phyloP scores from a whole-genome alignment of 139 green algal genomes.

The Micractinium conductrix region DNA sequence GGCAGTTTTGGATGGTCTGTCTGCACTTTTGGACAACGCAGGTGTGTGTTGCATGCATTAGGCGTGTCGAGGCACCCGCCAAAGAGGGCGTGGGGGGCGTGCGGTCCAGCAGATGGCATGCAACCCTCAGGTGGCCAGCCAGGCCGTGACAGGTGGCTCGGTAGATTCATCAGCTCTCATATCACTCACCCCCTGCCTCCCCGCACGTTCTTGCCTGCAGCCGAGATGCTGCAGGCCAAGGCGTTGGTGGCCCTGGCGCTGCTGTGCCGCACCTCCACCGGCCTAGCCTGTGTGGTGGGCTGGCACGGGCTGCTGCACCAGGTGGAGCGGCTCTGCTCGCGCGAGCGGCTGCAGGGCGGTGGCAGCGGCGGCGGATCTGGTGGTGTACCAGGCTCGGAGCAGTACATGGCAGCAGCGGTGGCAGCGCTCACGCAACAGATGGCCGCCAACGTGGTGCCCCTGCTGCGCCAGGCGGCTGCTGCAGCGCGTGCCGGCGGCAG shows the following conservation, averaged over 20 bases:
- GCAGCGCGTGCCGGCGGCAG: neutral
- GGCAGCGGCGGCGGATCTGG: neutral
- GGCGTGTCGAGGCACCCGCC: too few relatives aligned
- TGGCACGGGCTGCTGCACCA: slow-evolving; percentile 18
- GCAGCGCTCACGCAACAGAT: slow-evolving; percentile 1
- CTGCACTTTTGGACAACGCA: slow-evolving; percentile 3
- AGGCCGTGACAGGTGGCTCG: too few relatives aligned
- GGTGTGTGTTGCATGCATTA: too few relatives aligned
- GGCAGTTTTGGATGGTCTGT: slow-evolving; percentile 1
- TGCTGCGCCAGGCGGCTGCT: slow-evolving; percentile 8
- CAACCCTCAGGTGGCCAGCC: too few relatives aligned
- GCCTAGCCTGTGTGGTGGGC: neutral
- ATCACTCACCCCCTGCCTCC: too few relatives aligned
- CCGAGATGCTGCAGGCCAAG: slow-evolving; percentile 73
- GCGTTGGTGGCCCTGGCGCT: slow-evolving; percentile 64
- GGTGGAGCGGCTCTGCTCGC: neutral
- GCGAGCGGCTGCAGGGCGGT: slow-evolving; percentile 8
- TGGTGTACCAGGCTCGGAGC: neutral
- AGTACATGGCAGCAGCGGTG: slow-evolving; percentile 23
- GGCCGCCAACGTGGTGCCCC: slow-evolving; percentile 7
- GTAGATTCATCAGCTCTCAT: too few relatives aligned
- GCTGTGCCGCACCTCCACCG: slow-evolving; percentile 37
- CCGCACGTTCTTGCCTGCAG: too few relatives aligned
- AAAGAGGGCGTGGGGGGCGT: too few relatives aligned
- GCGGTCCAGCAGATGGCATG: too few relatives aligned